Conservation (phyloP, 441 rosid species). For the Manihot esculenta region DNA sequence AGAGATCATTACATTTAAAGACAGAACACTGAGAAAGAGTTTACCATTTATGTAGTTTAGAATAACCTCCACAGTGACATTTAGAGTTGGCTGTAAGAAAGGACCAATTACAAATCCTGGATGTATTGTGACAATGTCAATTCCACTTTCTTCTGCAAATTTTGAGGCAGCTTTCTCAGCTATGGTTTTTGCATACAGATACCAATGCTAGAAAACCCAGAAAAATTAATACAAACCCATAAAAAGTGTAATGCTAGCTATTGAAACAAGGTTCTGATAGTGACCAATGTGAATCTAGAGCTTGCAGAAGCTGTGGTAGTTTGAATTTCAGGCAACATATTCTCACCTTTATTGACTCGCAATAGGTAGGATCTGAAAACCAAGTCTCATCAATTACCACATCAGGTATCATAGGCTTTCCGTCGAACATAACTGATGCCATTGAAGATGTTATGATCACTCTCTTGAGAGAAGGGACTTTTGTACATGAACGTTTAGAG, state of each 20-base stretch:
- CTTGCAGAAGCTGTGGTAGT: no score
- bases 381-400: constrained; percentile 56
- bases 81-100: constrained; percentile 51
- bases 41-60: constrained; percentile 45
- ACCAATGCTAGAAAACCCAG: constrained; percentile 9
- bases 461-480: constrained; percentile 41
- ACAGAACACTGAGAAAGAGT: no score
- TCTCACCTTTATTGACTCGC: no score
- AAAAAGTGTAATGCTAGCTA: not conserved
- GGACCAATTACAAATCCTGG: constrained; percentile 73
- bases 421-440: constrained; percentile 27
- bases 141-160: constrained; percentile 55
- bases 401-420: constrained; percentile 36
- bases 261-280: no score
- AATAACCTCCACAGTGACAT: constrained; percentile 38
- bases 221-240: not conserved
- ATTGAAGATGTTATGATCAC: constrained; percentile 49
- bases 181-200: constrained; percentile 51
- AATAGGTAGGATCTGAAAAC: constrained; percentile 65
- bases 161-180: constrained; percentile 81
- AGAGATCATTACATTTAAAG: no score
- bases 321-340: no score
- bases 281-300: no score
- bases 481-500: constrained; percentile 46
- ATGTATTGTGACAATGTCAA: constrained; percentile 61